Conservation (phyloP, 1,284 basidiomycete species). For the Leccinum pachyderme region DNA sequence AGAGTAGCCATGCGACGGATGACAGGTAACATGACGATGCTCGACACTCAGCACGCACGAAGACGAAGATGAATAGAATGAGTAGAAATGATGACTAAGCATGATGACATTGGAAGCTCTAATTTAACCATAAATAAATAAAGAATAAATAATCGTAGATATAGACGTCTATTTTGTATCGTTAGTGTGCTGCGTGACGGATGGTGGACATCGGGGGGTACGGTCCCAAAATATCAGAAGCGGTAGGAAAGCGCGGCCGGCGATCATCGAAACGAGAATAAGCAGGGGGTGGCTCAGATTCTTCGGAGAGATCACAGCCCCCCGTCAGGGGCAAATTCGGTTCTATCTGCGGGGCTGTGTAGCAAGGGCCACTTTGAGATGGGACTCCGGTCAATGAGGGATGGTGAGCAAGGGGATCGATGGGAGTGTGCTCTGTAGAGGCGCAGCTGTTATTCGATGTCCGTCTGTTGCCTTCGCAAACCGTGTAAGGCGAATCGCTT, state of each 20-base stretch:
- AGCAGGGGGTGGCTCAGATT: slow-evolving; percentile 16
- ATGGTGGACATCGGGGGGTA: slow-evolving; percentile 27
- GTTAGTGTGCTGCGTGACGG: slow-evolving; percentile 2
- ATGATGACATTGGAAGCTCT: background rate
- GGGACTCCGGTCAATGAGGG: slow-evolving; percentile 21
- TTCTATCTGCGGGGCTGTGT: slow-evolving; percentile 1
- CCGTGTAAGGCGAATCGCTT: background rate
- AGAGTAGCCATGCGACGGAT: slow-evolving; percentile 27
- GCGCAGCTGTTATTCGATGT: background rate
- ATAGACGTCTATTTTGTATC: background rate
- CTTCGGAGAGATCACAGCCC: slow-evolving; percentile 2
- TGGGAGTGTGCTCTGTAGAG: background rate
- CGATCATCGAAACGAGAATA: slow-evolving; percentile 29
- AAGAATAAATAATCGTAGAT: background rate
- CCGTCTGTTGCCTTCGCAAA: background rate
- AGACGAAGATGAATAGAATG: background rate
- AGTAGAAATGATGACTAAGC: slow-evolving; percentile 19
- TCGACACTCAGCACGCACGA: background rate
- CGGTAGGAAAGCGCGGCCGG: slow-evolving; percentile 15
- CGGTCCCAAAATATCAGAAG: slow-evolving; percentile 25
- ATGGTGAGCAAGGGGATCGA: slow-evolving; percentile 12
- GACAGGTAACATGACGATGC: slow-evolving; percentile 17
- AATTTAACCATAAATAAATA: slow-evolving; percentile 9
- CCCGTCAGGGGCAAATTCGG: background rate
- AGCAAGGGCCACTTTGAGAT: background rate